Evolutionary conservation across 345 rosid species (phyloP).

Genomic region (Salix udensis): DNA sequence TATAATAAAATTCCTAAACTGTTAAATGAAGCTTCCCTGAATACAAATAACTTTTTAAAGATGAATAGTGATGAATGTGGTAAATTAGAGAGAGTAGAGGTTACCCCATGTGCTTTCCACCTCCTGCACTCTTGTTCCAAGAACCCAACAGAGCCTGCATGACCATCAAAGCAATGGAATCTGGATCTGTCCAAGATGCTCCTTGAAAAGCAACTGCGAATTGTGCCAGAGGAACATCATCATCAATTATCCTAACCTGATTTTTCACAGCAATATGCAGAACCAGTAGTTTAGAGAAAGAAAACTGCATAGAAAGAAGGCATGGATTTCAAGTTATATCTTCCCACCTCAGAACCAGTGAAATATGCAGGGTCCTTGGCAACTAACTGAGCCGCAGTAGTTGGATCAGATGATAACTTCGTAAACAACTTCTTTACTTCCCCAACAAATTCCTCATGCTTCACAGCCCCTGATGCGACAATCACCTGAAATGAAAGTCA

Average conservation of each 20-base stretch:
- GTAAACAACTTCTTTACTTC: constrained; percentile 78
- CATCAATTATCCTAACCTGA: constrained; percentile 93
- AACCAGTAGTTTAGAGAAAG: not conserved
- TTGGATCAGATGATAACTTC: constrained; percentile 77
- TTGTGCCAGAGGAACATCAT: constrained; percentile 93
- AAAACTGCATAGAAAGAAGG: not conserved
- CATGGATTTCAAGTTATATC: constrained; percentile 4
- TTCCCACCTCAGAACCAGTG: constrained; percentile 92
- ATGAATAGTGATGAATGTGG: not conserved
- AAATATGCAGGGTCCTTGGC: constrained; percentile 79
- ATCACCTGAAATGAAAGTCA: constrained; percentile 56
- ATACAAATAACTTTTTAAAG: not conserved
- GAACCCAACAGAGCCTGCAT: constrained; percentile 99
- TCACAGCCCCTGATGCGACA: constrained; percentile 95
- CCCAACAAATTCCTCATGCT: constrained; percentile 93
- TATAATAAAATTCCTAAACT: not conserved
- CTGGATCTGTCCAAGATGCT: constrained; percentile 99
- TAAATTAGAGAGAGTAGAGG: constrained; percentile 7
- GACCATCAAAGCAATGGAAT: constrained; percentile 90
- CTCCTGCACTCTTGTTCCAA: constrained; percentile 78
- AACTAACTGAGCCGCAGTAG: constrained; percentile 78
- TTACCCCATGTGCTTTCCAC: constrained; percentile 99
- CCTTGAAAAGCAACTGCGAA: constrained; percentile 96
- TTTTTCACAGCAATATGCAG: not conserved
- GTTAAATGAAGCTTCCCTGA: not conserved